Base-by-base conservation (phyloP, 768 basidiomycete species). In the Hemileccinum rubropunctum region DNA sequence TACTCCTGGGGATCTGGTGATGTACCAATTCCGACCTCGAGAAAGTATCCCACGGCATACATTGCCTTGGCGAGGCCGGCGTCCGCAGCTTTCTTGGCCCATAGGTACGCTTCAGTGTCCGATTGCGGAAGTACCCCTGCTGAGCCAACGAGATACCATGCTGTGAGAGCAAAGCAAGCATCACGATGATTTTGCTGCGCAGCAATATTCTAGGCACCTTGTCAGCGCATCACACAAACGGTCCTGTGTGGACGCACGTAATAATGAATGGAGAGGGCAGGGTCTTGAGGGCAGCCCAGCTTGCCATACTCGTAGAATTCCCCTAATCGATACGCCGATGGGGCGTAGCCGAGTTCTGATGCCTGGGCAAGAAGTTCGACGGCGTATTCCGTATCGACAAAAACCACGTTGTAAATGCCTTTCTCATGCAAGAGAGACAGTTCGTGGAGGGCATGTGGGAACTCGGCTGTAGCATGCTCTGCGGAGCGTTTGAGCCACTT, bases 291-390 rank as follows among this genome's bases (percentile, higher is more conserved):
- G 62, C 97, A 98, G 9, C 94, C 95, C 83, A 98, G 88, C 76
- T 91, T 95, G 32, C 97, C 97, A 68, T 98, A 99, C 74, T 99
- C 97, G 68, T 99, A 99, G 68, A 95, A 98, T 71, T 98, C 95
- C 21, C 97, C 97, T 49, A 98, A 73, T 52, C 92, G 84, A 72
- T 94, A 91, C 28, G 97, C 97, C 56, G 91, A 94, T 15, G 95
- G 92, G 9, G 95, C 93, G 70, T 98, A 98, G 5, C 94, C 94
- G 21, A 99, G 79, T 69, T 98, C 97, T 0, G 91, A 84, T 21
- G 95, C 95, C 65, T 97, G 92, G 3, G 97, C 97, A 36, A 98
- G 74, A 11, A 98, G 76, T 70, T 99, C 97, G 1, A 88, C 84
- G 1, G 95, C 86, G 62, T 99, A 99, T 61, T 98, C 95, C 56